Conservation (phyloP, 306 rosid genomes). For the Castanopsis chinensis region DNA sequence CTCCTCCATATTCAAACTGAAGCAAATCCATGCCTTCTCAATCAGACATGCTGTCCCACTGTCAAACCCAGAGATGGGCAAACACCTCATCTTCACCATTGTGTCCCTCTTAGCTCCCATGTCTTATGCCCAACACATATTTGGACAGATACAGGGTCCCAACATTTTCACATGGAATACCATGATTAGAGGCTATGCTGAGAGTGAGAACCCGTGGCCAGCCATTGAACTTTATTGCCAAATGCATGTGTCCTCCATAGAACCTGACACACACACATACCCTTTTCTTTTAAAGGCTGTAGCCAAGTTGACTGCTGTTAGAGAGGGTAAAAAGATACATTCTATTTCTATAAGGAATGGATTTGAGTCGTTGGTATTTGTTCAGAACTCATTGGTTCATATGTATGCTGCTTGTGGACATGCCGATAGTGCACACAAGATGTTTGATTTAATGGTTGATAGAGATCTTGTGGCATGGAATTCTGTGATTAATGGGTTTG, state of each 20-base stretch:
- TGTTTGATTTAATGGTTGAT: conserved; percentile 47
- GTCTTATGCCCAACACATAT: conserved; percentile 44
- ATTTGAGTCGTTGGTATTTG: conserved; percentile 49
- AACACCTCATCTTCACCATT: conserved; percentile 42
- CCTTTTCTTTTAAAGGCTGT: conserved; percentile 59
- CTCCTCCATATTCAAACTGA: conserved; percentile 42
- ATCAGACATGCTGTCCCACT: conserved; percentile 40
- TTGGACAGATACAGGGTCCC: conserved; percentile 26
- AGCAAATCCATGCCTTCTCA: conserved; percentile 58
- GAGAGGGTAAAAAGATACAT: conserved; percentile 50
- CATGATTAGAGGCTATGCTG: conserved; percentile 55
- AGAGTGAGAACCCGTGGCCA: conserved; percentile 23
- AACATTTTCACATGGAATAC: conserved; percentile 55
- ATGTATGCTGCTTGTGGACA: conserved; percentile 51
- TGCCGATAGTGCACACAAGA: conserved; percentile 38
- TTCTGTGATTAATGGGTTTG: conserved; percentile 55
- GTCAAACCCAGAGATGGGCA: conserved; percentile 47
- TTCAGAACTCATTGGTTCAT: conserved; percentile 53
- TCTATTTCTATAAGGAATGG: conserved; percentile 40
- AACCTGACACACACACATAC: conserved; percentile 60
- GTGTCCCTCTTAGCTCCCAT: conserved; percentile 52
- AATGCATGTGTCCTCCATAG: conserved; percentile 27
- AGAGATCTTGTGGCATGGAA: conserved; percentile 62
- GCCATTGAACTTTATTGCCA: conserved; percentile 35
- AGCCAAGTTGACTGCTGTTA: conserved; percentile 36